Evolutionary conservation across 1,284 basidiomycete genomes (phyloP).

Genomic region (Puccinia triticina): DNA sequence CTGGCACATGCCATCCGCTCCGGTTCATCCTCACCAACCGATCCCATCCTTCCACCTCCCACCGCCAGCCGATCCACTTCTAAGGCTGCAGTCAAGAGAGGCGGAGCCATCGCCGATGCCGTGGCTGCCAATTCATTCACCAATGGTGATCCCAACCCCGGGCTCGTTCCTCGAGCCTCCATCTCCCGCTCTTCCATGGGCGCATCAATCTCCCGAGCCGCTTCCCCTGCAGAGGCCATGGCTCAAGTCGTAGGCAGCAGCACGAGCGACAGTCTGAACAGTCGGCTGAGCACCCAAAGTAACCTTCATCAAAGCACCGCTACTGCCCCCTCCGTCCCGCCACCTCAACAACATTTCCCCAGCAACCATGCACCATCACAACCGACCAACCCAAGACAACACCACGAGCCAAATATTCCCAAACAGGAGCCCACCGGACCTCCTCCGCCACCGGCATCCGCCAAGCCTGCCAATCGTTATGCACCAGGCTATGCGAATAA

Average conservation of each 20-base stretch:
- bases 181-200: constrained; percentile 41
- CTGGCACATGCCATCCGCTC: constrained; percentile 50
- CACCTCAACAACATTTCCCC: constrained; percentile 4
- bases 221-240: constrained; percentile 51
- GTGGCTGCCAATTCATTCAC: constrained; percentile 43
- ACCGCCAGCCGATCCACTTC: constrained; percentile 27
- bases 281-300: constrained; percentile 18
- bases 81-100: constrained; percentile 44
- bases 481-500: not conserved
- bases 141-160: constrained; percentile 21
- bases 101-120: constrained; percentile 47
- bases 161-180: constrained; percentile 35
- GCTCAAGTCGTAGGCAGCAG: constrained; percentile 44
- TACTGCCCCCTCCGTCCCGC: not conserved
- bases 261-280: constrained; percentile 22
- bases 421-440: constrained; percentile 6
- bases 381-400: constrained; percentile 19
- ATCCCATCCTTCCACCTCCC: constrained; percentile 12
- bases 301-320: too few species aligned
- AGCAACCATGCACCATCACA: not conserved
- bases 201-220: constrained; percentile 44
- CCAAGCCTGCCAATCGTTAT: constrained; percentile 42
- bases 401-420: constrained; percentile 11
- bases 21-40: constrained; percentile 43
- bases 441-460: constrained; percentile 36